Evolutionary conservation across 1,284 basidiomycete genomes (phyloP).

Genomic region (Sanghuangporus weigelae): DNA sequence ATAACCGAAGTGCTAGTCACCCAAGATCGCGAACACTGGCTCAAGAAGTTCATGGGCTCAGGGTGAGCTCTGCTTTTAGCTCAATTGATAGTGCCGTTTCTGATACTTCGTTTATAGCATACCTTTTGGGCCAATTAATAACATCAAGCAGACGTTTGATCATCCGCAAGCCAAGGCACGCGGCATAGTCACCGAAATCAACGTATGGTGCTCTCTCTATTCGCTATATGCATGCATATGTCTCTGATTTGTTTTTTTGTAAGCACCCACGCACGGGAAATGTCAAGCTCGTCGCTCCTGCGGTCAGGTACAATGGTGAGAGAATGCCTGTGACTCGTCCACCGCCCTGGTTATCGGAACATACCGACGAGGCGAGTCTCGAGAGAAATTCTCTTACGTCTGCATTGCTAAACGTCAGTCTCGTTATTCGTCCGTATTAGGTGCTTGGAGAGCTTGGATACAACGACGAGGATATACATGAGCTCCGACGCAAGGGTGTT

Average conservation of each 20-base stretch:
- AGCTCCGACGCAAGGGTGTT: background rate
- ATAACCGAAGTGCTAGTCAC: conserved; percentile 61
- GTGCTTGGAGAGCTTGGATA: conserved; percentile 71
- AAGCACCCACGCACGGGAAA: conserved; percentile 77
- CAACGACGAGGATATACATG: conserved; percentile 42
- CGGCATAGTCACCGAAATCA: conserved; percentile 53
- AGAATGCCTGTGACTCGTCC: conserved; percentile 71
- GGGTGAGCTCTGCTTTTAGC: conserved; percentile 46
- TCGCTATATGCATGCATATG: background rate
- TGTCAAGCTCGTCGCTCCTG: conserved; percentile 82
- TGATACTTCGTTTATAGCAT: conserved; percentile 43
- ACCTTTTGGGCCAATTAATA: conserved; percentile 91
- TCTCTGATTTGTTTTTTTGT: background rate
- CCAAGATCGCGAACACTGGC: conserved; percentile 66
- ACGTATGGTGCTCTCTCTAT: conserved; percentile 40
- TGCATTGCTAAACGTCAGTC: background rate
- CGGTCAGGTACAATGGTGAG: conserved; percentile 83
- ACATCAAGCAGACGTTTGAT: conserved; percentile 84
- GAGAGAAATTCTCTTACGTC: background rate
- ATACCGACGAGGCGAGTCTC: conserved; percentile 64
- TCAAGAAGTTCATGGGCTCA: conserved; percentile 64
- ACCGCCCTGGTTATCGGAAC: conserved; percentile 82
- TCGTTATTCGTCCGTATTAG: conserved; percentile 29
- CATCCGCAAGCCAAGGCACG: conserved; percentile 83
- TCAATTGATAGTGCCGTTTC: conserved; percentile 2